Evolutionary conservation across 2,329 filamentous ascomycete species (phyloP).

Genomic region (Beauveria varroae): DNA sequence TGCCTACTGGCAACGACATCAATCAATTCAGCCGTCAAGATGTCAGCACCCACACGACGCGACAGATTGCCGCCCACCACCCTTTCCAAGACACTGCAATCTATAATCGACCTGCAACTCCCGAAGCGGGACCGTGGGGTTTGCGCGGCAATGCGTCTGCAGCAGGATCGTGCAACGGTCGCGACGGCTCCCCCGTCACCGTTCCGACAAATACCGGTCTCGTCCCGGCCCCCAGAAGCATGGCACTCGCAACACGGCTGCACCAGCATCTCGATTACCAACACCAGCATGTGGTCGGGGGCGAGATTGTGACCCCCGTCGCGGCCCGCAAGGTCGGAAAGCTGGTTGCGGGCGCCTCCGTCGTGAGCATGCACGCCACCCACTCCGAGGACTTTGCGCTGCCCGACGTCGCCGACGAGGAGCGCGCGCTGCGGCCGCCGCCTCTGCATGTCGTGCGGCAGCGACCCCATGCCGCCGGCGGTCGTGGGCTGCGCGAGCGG

Average conservation of each 20-base stretch:
- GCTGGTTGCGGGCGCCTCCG: background rate
- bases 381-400: slow-evolving; percentile 6
- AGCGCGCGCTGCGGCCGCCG: slow-evolving; percentile 1
- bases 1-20: background rate
- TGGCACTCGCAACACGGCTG: background rate
- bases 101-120: background rate
- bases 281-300: background rate
- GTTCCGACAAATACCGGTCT: background rate
- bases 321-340: background rate
- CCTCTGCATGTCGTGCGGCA: background rate
- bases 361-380: slow-evolving; percentile 1
- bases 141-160: background rate
- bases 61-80: background rate
- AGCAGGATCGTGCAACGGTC: background rate
- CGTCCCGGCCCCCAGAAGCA: background rate
- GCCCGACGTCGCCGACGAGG: slow-evolving; percentile 6
- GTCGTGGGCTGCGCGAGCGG: background rate
- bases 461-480: background rate
- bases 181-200: background rate
- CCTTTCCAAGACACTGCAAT: background rate
- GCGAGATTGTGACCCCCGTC: background rate
- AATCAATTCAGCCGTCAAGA: background rate
- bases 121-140: background rate
- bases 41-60: background rate
- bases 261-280: background rate